Evolutionary conservation across 371 early-diverging fungal species (phyloP).

Genomic region (Syncephalastrum contaminatum): DNA sequence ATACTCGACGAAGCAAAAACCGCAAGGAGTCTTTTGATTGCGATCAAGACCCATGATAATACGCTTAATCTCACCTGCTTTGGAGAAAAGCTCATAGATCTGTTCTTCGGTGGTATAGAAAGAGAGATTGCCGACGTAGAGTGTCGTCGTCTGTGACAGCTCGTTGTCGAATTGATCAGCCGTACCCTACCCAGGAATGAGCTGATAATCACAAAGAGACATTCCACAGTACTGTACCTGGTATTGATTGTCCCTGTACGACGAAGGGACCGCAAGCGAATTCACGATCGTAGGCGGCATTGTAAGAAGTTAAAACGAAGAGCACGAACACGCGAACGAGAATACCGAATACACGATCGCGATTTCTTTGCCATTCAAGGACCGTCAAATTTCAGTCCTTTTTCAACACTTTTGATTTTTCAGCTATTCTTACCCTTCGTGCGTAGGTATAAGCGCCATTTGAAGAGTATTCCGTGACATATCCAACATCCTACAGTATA

Average conservation of each 20-base stretch:
- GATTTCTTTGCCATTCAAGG: too few relatives aligned
- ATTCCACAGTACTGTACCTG: slow-evolving; percentile 43
- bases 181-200: slow-evolving; percentile 57
- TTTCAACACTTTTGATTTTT: too few relatives aligned
- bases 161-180: slow-evolving; percentile 67
- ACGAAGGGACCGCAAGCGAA: slow-evolving; percentile 81
- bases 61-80: slow-evolving; percentile 95
- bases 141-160: slow-evolving; percentile 74
- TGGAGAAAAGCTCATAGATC: slow-evolving; percentile 94
- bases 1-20: slow-evolving; percentile 99
- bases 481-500: too few relatives aligned
- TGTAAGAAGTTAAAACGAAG: too few relatives aligned
- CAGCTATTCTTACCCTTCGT: too few relatives aligned
- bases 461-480: too few relatives aligned
- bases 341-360: too few relatives aligned
- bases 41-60: slow-evolving; percentile 99
- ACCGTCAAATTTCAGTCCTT: too few relatives aligned
- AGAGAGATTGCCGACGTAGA: slow-evolving; percentile 98
- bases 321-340: too few relatives aligned
- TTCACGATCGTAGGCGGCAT: slow-evolving; percentile 53
- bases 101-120: slow-evolving; percentile 99
- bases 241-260: slow-evolving; percentile 85
- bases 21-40: slow-evolving; percentile 94
- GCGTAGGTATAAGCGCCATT: too few relatives aligned
- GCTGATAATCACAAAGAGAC: not conserved